A percentile compares a stretch with the other conserved stretches of the same genome.
These are phyloP conservation scores for Cordyceps cateniannulata DNA, from an alignment of 2,329 filamentous ascomycete genomes.

Conservation along the genomic window DNA sequence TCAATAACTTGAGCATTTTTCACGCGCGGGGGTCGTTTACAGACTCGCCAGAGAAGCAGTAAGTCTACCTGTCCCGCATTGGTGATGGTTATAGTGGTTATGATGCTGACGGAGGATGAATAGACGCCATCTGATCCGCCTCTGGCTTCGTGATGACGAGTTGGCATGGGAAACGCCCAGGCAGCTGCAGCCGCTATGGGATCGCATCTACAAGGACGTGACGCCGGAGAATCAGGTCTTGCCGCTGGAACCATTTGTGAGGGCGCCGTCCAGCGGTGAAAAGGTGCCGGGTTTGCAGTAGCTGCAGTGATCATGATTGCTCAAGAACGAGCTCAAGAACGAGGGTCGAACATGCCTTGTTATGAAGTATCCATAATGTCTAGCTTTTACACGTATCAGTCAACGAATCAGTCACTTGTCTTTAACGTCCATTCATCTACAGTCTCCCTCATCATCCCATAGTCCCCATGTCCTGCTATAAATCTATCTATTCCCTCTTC, in stretches of 20 bases:
- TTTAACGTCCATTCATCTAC: neutral
- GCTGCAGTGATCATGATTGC: neutral
- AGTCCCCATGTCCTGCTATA: conserved; percentile 17
- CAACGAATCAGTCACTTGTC: no score
- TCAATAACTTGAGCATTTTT: conserved; percentile 49
- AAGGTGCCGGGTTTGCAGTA: neutral
- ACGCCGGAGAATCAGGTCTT: conserved; percentile 46
- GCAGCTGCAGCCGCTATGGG: conserved; percentile 41
- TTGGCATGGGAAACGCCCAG: conserved; percentile 42
- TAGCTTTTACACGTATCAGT: no score
- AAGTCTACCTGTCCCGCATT: conserved; percentile 16
- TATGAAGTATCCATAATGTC: no score
- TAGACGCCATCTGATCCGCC: conserved; percentile 40
- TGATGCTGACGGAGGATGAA: neutral
- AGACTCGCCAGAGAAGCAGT: conserved; percentile 38
- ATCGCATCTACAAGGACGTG: conserved; percentile 45
- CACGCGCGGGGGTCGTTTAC: conserved; percentile 45
- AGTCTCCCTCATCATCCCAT: neutral
- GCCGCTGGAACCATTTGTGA: conserved; percentile 42
- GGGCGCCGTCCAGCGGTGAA: neutral
- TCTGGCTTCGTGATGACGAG: conserved; percentile 45
- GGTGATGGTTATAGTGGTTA: no score
- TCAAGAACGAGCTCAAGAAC: no score
- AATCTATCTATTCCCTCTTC: no score
- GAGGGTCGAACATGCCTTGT: no score